Base-by-base conservation (phyloP, 2,329 filamentous ascomycete species). In the Diaporthe helianthi region DNA sequence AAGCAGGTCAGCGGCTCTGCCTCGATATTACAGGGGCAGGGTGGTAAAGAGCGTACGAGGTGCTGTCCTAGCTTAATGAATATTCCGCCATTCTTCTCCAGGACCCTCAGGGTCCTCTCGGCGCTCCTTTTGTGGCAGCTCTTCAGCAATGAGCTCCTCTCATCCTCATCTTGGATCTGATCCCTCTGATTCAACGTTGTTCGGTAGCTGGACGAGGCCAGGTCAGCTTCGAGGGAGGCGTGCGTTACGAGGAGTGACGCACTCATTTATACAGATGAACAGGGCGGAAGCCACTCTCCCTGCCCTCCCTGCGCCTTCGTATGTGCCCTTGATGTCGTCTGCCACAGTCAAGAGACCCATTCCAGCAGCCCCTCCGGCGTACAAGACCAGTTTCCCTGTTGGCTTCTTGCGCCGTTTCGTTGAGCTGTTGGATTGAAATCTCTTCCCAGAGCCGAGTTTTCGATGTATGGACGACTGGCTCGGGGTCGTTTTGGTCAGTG, bases 41-140 rank as follows among this genome's bases (percentile, higher is more conserved):
- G 24, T 53, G 29, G 41, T 51, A 19, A 17, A 26, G 41, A 29
- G 15, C 81, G 51, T 84, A 90, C 89, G 80, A 99, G 80, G 81
- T 99, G 96, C 76, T 99, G 96, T 9, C 96, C 96, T 47, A 99
- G 84, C 81, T 99, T 99, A 79, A 99, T 98, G 76, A 98, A 99
- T 72, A 99, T 97, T 33, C 95, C 97, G 31, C 97, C 96, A 79
- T 98, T 98, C 84, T 93, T 93, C 84, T 99, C 96, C 73, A 98
- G 83, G 1, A 97, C 94, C 69, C 86, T 87, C 51, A 98, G 83
- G 1, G 96, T 98, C 71, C 96, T 89, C 75, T 93, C 87, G 36
- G 96, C 96, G 81, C 96, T 99, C 79, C 96, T 88, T 78, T 97
- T 92, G 80, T 99, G 96, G 77, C 96, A 98, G 72, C 90, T 90